Percentiles rank a stretch among this genome's conserved stretches.
Conservation (phyloP, 225 moss, liverwort and hornwort genomes). For the Straminergon stramineum region DNA sequence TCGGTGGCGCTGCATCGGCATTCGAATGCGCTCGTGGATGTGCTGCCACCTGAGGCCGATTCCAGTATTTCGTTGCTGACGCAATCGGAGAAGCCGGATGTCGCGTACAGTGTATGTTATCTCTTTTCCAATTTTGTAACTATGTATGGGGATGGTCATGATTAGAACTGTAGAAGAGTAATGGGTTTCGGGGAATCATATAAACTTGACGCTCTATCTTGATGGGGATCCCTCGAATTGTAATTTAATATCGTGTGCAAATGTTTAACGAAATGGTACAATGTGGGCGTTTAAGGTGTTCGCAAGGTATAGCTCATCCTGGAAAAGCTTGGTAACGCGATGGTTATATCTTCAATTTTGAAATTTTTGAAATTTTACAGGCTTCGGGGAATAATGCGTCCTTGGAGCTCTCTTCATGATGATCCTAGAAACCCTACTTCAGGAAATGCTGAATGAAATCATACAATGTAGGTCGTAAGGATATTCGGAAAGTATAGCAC, state of each 20-base stretch:
- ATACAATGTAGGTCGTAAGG: background rate
- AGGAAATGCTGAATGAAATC: background rate
- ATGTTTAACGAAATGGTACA: background rate
- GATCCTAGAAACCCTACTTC: background rate
- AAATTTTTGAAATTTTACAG: background rate
- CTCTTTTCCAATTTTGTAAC: background rate
- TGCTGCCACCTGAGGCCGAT: constrained; percentile 80
- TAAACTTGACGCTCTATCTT: background rate
- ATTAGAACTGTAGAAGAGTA: background rate
- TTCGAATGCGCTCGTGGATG: constrained; percentile 87
- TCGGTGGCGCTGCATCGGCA: constrained; percentile 87
- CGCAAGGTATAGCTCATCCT: background rate
- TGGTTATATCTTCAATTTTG: background rate
- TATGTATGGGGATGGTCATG: background rate
- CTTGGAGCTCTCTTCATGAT: background rate
- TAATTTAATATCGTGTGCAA: background rate
- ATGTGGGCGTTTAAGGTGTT: background rate
- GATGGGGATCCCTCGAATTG: background rate
- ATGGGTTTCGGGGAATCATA: background rate
- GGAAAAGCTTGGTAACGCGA: background rate
- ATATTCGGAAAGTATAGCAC: background rate
- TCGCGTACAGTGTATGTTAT: constrained; percentile 53
- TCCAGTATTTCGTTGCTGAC: constrained; percentile 83
- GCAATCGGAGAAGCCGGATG: constrained; percentile 95
- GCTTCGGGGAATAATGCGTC: background rate